Conservation (phyloP, 2,329 filamentous ascomycete genomes). For the Epicoccum sorghinum region DNA sequence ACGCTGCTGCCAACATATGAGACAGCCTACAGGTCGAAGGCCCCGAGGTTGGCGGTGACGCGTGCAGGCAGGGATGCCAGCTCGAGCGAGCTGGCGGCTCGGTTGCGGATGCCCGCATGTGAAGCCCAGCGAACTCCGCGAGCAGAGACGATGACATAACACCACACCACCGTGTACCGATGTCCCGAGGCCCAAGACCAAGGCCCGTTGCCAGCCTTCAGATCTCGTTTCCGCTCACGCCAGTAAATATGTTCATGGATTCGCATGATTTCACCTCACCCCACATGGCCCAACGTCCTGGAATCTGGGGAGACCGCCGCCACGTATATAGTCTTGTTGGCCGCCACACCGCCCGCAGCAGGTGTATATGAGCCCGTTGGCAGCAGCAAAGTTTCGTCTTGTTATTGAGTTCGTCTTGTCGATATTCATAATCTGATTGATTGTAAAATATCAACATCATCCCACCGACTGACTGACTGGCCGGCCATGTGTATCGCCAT, state of each 20-base stretch:
- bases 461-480: neutral
- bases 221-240: conserved; percentile 13
- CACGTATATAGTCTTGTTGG: conserved; percentile 38
- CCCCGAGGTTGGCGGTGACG: neutral
- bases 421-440: no score
- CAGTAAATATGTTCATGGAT: conserved; percentile 6
- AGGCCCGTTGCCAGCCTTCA: conserved; percentile 17
- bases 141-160: conserved; percentile 13
- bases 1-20: neutral
- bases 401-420: no score
- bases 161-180: neutral
- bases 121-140: neutral
- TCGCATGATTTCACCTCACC: conserved; percentile 40
- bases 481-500: conserved; percentile 56
- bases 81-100: neutral
- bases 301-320: conserved; percentile 25
- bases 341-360: conserved; percentile 32
- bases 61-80: conserved; percentile 27
- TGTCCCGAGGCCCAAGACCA: conserved; percentile 5
- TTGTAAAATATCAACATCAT: neutral
- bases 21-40: conserved; percentile 4
- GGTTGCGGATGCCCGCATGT: conserved; percentile 14
- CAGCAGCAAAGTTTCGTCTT: neutral
- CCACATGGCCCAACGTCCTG: conserved; percentile 25
- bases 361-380: conserved; percentile 5